Evolutionary conservation across 2,329 filamentous ascomycete genomes (phyloP).

Genomic region (Bertia moriformis): DNA sequence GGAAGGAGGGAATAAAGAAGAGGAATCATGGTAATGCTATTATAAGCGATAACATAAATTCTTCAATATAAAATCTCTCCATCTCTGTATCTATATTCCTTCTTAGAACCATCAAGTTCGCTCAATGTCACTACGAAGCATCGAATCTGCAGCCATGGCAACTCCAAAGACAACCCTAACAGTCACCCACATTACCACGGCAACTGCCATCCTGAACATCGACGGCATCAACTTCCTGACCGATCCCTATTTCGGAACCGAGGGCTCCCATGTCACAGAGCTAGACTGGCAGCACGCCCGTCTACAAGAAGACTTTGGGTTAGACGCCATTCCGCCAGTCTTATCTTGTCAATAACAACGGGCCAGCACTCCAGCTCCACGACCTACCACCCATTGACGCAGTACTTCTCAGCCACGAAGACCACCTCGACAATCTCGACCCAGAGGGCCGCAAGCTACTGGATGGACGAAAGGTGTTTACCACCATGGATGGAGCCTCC

Average conservation of each 20-base stretch:
- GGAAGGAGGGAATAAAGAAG: too few species aligned
- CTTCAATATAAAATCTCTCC: too few species aligned
- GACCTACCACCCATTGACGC: conserved; percentile 28
- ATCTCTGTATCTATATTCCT: too few species aligned
- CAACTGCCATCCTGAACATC: conserved; percentile 29
- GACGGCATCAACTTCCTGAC: conserved; percentile 25
- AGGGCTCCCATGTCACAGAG: conserved; percentile 17
- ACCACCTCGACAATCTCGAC: conserved; percentile 33
- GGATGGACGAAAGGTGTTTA: conserved; percentile 27
- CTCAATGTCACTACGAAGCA: too few species aligned
- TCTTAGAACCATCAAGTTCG: too few species aligned
- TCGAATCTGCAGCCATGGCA: too few species aligned
- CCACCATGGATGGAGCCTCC: conserved; percentile 25
- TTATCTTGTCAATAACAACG: conserved; percentile 13
- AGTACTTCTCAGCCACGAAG: conserved; percentile 32
- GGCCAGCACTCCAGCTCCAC: conserved; percentile 18
- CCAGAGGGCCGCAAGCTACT: conserved; percentile 25
- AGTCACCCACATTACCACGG: conserved; percentile 30
- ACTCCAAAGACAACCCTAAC: too few species aligned
- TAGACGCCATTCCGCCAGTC: too few species aligned
- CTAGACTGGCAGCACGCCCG: conserved; percentile 3
- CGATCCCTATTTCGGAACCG: conserved; percentile 27
- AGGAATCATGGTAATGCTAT: too few species aligned
- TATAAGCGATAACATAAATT: too few species aligned
- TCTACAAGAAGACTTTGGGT: too few species aligned